Base-by-base conservation (phyloP, 1,284 basidiomycete genomes). In the Ceratobasidium sp. region DNA sequence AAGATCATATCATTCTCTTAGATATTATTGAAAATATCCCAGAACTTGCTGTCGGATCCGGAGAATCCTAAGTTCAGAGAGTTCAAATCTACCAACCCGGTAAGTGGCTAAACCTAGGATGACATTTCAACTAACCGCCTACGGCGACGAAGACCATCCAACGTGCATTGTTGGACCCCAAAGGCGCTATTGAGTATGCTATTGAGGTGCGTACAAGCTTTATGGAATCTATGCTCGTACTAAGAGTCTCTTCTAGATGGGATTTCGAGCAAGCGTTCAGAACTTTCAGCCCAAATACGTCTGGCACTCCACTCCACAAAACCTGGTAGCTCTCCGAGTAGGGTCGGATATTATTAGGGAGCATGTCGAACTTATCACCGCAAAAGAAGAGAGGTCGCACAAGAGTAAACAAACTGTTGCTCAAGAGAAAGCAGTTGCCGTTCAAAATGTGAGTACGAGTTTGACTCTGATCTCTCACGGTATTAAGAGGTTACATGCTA, bases 131-230 rank as follows among this genome's bases (percentile, higher is more conserved):
- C 23, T 73, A 26, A 76, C 75, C n/a, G 73, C 35, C 35, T 38
- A 38, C 11, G 35, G 11, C 11, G 35, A 38, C 11, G 35, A 38
- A 77, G 71, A 67, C 73, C 26, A 50, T 70, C 28, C 66, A 69
- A 46, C 59, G 50, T 23, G 41, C 64, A n/a, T 26, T 75, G 32
- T 38, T 76, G n/a, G 81, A 85, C 38, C 86, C 87, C 0, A 91
- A 89, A 78, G 92, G 92, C 1, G 85, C 90, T 0, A 81, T 94
- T 49, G 92, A 94, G 79, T 93, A 91, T 81, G 91, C 90, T 2
- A 84, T 91, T 55, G 90, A 86, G 78, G 92, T 92, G 41, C 77
- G 87, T 79, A 28, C 7, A 9, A 35, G 6, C 13, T 30, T 21
- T 23, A 38, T 32, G 28, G 21, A 26, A 38, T 16, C n/a, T 44